Evolutionary conservation across 2,329 filamentous ascomycete species (phyloP).

Genomic region (Sporothrix globosa): DNA sequence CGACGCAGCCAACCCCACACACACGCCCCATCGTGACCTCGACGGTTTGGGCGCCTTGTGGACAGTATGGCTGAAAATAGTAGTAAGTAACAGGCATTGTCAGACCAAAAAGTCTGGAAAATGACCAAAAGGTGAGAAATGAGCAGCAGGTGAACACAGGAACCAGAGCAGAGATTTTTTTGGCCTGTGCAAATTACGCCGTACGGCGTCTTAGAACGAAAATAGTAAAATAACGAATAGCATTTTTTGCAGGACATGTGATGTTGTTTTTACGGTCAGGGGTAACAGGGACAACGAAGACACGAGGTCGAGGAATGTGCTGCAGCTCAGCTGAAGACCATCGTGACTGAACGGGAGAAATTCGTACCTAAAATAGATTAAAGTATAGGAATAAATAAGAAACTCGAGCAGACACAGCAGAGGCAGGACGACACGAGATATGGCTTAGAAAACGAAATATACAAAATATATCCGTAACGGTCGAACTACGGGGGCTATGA

Average conservation of each 20-base stretch:
- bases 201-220: background rate
- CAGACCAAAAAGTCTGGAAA: constrained; percentile 5
- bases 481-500: background rate
- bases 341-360: constrained; percentile 16
- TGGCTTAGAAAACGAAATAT: no score
- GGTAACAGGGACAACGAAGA: background rate
- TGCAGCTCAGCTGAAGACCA: background rate
- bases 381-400: constrained; percentile 4
- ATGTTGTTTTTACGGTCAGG: constrained; percentile 7
- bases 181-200: background rate
- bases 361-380: background rate
- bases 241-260: constrained; percentile 5
- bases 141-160: background rate
- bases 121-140: background rate
- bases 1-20: constrained; percentile 19
- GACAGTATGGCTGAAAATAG: constrained; percentile 20
- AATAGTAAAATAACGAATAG: background rate
- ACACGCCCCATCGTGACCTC: constrained; percentile 32
- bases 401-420: background rate
- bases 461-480: no score
- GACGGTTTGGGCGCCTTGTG: constrained; percentile 20
- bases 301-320: background rate
- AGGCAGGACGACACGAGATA: background rate
- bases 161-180: constrained; percentile 9
- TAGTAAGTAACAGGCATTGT: background rate